Conservation (phyloP, 139 green algal genomes). For the Zygnema cylindricum region DNA sequence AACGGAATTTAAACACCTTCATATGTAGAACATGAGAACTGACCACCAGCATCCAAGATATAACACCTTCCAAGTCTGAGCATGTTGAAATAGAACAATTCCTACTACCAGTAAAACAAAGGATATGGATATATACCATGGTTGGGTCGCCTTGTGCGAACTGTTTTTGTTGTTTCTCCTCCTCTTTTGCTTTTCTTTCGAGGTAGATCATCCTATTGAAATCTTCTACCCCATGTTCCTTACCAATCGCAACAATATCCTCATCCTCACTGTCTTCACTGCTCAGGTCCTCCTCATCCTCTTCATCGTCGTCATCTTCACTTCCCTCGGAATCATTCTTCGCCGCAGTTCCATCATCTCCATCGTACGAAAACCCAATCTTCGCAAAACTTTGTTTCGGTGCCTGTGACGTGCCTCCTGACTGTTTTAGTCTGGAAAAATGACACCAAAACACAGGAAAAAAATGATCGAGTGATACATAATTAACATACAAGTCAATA, state of each 20-base stretch:
- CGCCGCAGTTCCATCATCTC: not conserved
- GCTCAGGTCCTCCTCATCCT: slow-evolving; percentile 49
- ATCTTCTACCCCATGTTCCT: slow-evolving; percentile 41
- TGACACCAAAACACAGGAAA: not conserved
- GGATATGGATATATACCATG: slow-evolving; percentile 26
- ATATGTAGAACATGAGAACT: too few relatives aligned
- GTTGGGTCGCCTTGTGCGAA: slow-evolving; percentile 16
- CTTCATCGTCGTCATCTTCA: slow-evolving; percentile 49
- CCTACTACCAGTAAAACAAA: too few relatives aligned
- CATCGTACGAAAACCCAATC: slow-evolving; percentile 45
- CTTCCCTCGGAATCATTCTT: slow-evolving; percentile 29
- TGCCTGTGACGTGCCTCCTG: slow-evolving; percentile 15
- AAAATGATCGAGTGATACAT: too few relatives aligned
- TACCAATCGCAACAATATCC: slow-evolving; percentile 43
- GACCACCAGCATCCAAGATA: too few relatives aligned
- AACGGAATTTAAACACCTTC: too few relatives aligned
- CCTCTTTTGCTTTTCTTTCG: slow-evolving; percentile 40
- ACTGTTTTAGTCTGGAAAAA: not conserved
- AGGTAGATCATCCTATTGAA: slow-evolving; percentile 38
- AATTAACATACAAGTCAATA: too few relatives aligned
- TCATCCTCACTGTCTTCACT: slow-evolving; percentile 54
- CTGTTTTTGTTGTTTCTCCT: slow-evolving; percentile 42
- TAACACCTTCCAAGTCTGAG: too few relatives aligned
- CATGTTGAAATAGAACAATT: too few relatives aligned
- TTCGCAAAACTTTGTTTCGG: slow-evolving; percentile 42